These are phyloP conservation scores for Fusarium poae DNA, from an alignment of 2,329 filamentous ascomycete species.

Conservation along the genomic window DNA sequence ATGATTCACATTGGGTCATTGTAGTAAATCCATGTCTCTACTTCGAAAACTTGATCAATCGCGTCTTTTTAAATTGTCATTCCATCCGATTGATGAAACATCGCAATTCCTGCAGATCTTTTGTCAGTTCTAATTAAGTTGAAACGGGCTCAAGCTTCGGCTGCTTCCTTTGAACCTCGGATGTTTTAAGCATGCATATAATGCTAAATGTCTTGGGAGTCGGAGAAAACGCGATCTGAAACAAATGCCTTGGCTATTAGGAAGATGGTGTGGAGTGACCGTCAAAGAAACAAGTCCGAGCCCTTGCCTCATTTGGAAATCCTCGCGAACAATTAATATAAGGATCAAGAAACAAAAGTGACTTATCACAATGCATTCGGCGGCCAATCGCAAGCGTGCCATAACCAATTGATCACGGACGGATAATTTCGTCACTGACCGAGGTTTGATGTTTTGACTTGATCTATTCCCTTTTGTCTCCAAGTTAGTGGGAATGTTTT, in stretches of 20 bases:
- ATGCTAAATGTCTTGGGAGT: background rate
- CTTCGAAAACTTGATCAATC: background rate
- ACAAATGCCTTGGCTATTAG: background rate
- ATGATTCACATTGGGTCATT: accelerated
- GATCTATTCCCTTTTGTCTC: background rate
- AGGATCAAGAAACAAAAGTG: background rate
- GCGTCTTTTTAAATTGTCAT: accelerated
- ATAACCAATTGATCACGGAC: background rate
- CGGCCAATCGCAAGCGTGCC: background rate
- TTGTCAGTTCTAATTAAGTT: background rate
- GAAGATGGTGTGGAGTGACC: background rate
- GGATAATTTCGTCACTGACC: background rate
- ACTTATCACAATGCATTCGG: background rate
- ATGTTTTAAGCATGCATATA: background rate
- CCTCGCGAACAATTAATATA: background rate
- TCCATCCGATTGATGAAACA: background rate
- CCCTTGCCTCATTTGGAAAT: constrained; percentile 1
- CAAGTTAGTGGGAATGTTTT: accelerated
- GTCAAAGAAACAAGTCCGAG: background rate
- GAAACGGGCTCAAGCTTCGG: background rate
- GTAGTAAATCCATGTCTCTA: no score
- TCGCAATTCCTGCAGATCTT: background rate
- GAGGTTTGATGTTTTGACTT: background rate
- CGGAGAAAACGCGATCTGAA: background rate
- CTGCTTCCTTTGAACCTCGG: background rate